These are phyloP conservation scores for Aspergillus fumigatus DNA, from an alignment of 2,329 filamentous ascomycete species.

Conservation along the genomic window DNA sequence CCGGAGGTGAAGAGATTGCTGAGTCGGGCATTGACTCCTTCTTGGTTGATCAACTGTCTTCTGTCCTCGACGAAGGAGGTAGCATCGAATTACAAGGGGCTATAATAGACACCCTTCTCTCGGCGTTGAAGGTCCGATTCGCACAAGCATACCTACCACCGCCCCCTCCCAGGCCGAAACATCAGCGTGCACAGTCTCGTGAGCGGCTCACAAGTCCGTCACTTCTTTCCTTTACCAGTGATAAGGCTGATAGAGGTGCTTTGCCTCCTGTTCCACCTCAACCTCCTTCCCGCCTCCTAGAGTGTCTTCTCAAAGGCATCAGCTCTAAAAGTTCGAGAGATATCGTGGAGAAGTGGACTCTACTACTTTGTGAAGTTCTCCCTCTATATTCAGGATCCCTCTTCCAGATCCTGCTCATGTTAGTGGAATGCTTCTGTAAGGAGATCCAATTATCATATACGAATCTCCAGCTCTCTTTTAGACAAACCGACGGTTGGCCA, in stretches of 20 bases:
- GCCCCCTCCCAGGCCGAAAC: conserved; percentile 26
- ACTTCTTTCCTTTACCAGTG: conserved; percentile 43
- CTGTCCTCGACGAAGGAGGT: conserved; percentile 52
- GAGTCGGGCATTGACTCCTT: conserved; percentile 60
- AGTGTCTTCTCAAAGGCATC: conserved; percentile 77
- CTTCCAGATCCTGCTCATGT: conserved; percentile 82
- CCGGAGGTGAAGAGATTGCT: conserved; percentile 35
- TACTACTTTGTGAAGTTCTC: conserved; percentile 75
- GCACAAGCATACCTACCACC: conserved; percentile 33
- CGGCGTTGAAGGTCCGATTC: conserved; percentile 61
- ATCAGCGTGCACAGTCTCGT: conserved; percentile 35
- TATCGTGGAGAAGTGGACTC: conserved; percentile 87
- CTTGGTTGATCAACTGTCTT: conserved; percentile 64
- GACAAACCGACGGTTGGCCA: conserved; percentile 34
- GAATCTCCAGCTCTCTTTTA: conserved; percentile 55
- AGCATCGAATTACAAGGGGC: conserved; percentile 72
- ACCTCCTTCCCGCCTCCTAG: conserved; percentile 64
- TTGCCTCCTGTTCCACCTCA: conserved; percentile 31
- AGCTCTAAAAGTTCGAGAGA: conserved; percentile 67
- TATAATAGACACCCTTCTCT: conserved; percentile 72
- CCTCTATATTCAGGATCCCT: conserved; percentile 79
- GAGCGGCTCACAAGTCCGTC: conserved; percentile 40
- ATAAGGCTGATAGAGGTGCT: conserved; percentile 38
- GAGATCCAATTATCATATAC: conserved; percentile 71
- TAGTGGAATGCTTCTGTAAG: conserved; percentile 83